Conservation (phyloP, 2,329 filamentous ascomycete genomes). For the Aschersonia sp. region DNA sequence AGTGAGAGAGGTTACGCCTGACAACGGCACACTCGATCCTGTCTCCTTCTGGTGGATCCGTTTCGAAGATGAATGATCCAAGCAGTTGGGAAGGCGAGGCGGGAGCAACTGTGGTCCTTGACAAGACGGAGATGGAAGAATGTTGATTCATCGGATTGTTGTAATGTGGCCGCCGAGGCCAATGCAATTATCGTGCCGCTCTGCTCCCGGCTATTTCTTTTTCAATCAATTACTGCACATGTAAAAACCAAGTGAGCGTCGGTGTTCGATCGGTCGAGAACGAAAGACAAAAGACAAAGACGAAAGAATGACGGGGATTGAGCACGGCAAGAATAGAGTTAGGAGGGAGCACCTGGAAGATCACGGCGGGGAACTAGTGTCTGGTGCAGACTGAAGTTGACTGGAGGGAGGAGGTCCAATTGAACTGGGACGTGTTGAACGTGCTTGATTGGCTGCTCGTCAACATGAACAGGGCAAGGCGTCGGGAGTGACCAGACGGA, state of each 20-base stretch:
- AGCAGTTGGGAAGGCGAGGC: neutral
- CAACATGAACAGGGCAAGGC: neutral
- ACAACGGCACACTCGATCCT: neutral
- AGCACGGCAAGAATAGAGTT: neutral
- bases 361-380: neutral
- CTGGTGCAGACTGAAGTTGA: neutral
- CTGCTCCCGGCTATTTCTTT: neutral
- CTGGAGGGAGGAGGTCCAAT: neutral
- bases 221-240: too few relatives aligned
- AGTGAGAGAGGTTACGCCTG: neutral
- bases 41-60: neutral
- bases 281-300: neutral
- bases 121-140: neutral
- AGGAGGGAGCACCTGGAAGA: neutral
- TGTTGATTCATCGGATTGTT: neutral
- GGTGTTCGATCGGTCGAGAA: neutral
- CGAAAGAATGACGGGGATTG: neutral
- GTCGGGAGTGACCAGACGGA: neutral
- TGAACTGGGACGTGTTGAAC: neutral
- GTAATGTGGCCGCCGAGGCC: neutral
- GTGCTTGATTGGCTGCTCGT: neutral
- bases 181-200: neutral
- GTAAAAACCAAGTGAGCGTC: neutral
- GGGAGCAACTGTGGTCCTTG: neutral
- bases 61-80: neutral